Conservation (phyloP, 2,329 filamentous ascomycete species). For the Stachybotrys elegans region DNA sequence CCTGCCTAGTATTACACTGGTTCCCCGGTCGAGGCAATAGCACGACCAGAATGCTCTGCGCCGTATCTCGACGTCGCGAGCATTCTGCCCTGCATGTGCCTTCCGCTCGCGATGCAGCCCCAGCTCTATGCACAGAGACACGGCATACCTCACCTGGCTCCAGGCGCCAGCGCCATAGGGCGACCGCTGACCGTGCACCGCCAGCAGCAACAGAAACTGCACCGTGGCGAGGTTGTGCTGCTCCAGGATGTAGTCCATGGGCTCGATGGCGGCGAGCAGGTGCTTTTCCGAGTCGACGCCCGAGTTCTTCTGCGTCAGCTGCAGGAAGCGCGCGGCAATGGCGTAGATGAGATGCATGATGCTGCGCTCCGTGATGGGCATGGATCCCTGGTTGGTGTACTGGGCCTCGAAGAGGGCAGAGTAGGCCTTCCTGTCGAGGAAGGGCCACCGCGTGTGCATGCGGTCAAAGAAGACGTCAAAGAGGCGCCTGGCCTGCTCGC, state of each 20-base stretch:
- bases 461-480: conserved; percentile 20
- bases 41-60: conserved; percentile 27
- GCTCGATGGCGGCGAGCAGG: conserved; percentile 21
- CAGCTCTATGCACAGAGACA: conserved; percentile 24
- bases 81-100: background rate
- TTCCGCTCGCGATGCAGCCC: conserved; percentile 21
- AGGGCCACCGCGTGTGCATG: conserved; percentile 19
- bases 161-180: conserved; percentile 29
- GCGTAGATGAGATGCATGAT: conserved; percentile 20
- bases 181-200: conserved; percentile 25
- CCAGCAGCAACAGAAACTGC: conserved; percentile 25
- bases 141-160: conserved; percentile 25
- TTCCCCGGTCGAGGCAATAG: conserved; percentile 28
- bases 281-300: conserved; percentile 21
- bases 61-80: conserved; percentile 18
- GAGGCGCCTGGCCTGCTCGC: conserved; percentile 11
- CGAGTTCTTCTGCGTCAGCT: conserved; percentile 17
- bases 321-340: conserved; percentile 18
- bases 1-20: conserved; percentile 25
- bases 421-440: conserved; percentile 17
- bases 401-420: conserved; percentile 13
- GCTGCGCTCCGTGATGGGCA: conserved; percentile 16
- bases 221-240: conserved; percentile 26
- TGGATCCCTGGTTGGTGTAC: conserved; percentile 9
- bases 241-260: conserved; percentile 26